Conservation (phyloP, 768 basidiomycete species). For the Boletellus ananiceps region DNA sequence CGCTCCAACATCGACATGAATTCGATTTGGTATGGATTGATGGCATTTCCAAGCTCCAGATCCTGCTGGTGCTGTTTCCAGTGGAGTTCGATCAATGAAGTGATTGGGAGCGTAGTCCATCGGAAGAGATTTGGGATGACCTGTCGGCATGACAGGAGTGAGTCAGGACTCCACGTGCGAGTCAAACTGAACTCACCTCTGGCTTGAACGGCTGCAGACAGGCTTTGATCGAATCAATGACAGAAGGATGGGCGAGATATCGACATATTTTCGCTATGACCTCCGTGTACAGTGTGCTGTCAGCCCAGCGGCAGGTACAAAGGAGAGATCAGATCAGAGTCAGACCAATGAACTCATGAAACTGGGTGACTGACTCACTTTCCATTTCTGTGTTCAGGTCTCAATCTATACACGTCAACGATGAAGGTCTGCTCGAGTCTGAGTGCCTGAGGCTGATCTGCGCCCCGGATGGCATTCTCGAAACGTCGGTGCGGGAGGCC, state of each 20-base stretch:
- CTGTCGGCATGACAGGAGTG: neutral
- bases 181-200: neutral
- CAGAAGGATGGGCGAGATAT: neutral
- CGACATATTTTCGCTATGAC: neutral
- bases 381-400: neutral
- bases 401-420: neutral
- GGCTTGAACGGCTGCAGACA: neutral
- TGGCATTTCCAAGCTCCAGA: neutral
- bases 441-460: slow-evolving; percentile 1
- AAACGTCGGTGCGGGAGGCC: slow-evolving; percentile 1
- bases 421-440: slow-evolving; percentile 1
- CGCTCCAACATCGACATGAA: slow-evolving; percentile 9
- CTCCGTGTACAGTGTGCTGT: neutral
- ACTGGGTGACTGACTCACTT: neutral
- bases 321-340: too few species aligned
- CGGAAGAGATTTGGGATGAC: slow-evolving; percentile 5
- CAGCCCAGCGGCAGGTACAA: neutral
- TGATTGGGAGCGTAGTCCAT: slow-evolving; percentile 2
- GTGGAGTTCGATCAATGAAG: neutral
- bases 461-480: neutral
- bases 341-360: too few species aligned
- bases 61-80: neutral
- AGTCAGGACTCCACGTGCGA: too few species aligned
- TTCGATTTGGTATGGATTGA: neutral
- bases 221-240: neutral